Percentiles rank a stretch among this genome's conserved stretches.
phyloP scores from a whole-genome alignment of 2,329 filamentous ascomycete genomes.

The Trichoderma harzianum region DNA sequence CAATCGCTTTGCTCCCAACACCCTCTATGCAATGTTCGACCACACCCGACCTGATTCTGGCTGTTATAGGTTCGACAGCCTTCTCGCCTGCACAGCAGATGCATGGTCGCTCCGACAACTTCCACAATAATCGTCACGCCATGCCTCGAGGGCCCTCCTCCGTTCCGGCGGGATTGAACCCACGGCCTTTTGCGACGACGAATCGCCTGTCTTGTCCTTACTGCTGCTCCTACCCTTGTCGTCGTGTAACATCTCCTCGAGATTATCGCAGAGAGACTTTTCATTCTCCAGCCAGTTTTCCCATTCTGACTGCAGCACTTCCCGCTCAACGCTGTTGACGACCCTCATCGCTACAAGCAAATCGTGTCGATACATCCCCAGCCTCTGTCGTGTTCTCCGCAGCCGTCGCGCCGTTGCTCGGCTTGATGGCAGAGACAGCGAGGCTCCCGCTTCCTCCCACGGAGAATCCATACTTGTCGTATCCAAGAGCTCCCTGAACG shows the following conservation, averaged over 20 bases:
- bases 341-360: slow-evolving; percentile 85
- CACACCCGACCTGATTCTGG: not conserved
- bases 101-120: slow-evolving; percentile 50
- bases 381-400: slow-evolving; percentile 73
- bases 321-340: slow-evolving; percentile 82
- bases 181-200: slow-evolving; percentile 32
- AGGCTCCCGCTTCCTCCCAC: slow-evolving; percentile 49
- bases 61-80: slow-evolving; percentile 24
- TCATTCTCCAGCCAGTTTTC: slow-evolving; percentile 88
- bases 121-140: slow-evolving; percentile 54
- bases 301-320: slow-evolving; percentile 85
- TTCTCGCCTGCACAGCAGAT: slow-evolving; percentile 31
- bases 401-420: slow-evolving; percentile 61
- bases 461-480: slow-evolving; percentile 56
- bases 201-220: slow-evolving; percentile 25
- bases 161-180: slow-evolving; percentile 30
- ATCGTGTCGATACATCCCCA: slow-evolving; percentile 84
- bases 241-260: slow-evolving; percentile 43
- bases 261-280: slow-evolving; percentile 67
- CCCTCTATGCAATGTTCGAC: not conserved
- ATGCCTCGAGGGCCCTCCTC: slow-evolving; percentile 41
- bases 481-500: slow-evolving; percentile 59
- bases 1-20: slow-evolving; percentile 11
- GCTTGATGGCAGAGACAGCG: slow-evolving; percentile 47
- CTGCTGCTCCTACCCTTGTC: slow-evolving; percentile 23